A percentile compares a stretch with the other conserved stretches of the same genome.
Conservation (phyloP, 169 alveolate genomes). For the Eimeria maxima region DNA sequence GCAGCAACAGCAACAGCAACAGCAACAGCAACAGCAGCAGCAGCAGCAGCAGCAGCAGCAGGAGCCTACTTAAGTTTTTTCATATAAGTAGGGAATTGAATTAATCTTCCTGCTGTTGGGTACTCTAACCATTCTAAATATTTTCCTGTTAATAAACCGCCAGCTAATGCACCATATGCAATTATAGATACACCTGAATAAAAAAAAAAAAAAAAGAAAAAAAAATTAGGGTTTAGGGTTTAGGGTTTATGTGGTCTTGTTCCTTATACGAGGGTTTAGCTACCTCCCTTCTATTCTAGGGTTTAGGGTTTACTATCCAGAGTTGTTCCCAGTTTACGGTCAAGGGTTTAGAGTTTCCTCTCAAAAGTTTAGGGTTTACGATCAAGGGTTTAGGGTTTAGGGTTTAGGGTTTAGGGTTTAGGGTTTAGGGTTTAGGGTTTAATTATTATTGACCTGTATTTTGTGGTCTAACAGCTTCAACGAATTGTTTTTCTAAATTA, state of each 20-base stretch:
- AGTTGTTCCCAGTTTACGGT: no score
- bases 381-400: background rate
- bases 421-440: background rate
- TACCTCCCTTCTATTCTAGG: no score
- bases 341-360: no score
- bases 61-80: conserved; percentile 87
- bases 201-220: background rate
- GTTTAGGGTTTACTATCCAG: no score
- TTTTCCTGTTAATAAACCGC: conserved; percentile 92
- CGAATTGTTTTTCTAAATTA: conserved; percentile 92
- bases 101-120: conserved; percentile 91
- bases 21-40: no score
- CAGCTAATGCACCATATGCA: conserved; percentile 92
- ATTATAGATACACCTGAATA: conserved; percentile 87
- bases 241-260: no score
- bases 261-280: no score
- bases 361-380: background rate
- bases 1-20: no score
- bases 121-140: conserved; percentile 90
- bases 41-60: no score
- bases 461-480: conserved; percentile 91
- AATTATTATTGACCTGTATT: conserved; percentile 85
- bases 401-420: conserved; percentile 4
- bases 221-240: background rate
- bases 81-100: conserved; percentile 92